Evolutionary conservation across 164 flowering plant genomes (phyloP).

Genomic region (Macadamia tetraphylla): DNA sequence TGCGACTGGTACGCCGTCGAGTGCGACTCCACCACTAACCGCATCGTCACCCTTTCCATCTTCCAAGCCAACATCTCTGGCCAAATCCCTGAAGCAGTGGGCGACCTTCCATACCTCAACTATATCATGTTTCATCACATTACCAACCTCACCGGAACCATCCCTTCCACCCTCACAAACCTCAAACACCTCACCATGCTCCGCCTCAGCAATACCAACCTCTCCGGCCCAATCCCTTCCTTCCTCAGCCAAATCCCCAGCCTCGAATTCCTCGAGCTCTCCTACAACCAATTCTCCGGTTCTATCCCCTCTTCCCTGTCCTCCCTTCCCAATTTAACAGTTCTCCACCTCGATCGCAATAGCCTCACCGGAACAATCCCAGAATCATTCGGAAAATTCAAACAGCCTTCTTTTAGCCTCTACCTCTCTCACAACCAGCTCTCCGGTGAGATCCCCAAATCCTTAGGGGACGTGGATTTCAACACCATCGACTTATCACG

Average conservation of each 20-base stretch:
- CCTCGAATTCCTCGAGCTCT: slow-evolving; percentile 42
- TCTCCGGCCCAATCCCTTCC: slow-evolving; percentile 61
- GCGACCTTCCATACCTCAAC: slow-evolving; percentile 54
- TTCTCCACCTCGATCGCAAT: slow-evolving; percentile 51
- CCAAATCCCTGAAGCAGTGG: slow-evolving; percentile 52
- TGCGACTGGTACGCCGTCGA: slow-evolving; percentile 55
- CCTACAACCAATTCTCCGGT: slow-evolving; percentile 56
- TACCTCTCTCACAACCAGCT: slow-evolving; percentile 62
- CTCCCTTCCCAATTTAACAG: slow-evolving; percentile 25
- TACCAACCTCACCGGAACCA: slow-evolving; percentile 54
- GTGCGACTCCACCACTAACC: slow-evolving; percentile 44
- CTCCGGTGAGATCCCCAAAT: slow-evolving; percentile 47
- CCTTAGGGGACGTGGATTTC: slow-evolving; percentile 32
- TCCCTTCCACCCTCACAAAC: slow-evolving; percentile 48
- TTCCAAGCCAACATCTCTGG: slow-evolving; percentile 36
- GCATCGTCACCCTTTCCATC: slow-evolving; percentile 45
- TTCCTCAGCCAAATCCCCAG: slow-evolving; percentile 41
- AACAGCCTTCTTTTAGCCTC: slow-evolving; percentile 18
- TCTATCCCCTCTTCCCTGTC: slow-evolving; percentile 51
- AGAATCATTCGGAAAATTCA: slow-evolving; percentile 33
- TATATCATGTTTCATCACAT: slow-evolving; percentile 39
- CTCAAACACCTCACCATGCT: slow-evolving; percentile 45
- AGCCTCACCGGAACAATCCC: slow-evolving; percentile 61
- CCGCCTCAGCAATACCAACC: slow-evolving; percentile 37
- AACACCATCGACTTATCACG: slow-evolving; percentile 36